Evolutionary conservation across 1,139 yeast species (phyloP).

Genomic region (Blastobotrys petasosporus): DNA sequence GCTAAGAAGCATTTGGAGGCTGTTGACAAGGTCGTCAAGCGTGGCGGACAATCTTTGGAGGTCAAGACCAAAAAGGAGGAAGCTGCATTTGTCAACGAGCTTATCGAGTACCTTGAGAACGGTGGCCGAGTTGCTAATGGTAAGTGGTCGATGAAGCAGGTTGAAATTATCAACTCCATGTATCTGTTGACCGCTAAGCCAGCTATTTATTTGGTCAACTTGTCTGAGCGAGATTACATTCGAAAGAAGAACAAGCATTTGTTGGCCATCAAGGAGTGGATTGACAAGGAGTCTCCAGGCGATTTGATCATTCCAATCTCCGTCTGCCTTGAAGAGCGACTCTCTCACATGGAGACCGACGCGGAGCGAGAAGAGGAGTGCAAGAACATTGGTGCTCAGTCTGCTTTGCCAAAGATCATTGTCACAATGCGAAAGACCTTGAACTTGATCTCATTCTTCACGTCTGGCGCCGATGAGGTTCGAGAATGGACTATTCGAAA

Average conservation of each 20-base stretch:
- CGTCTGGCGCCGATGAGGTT: slow-evolving; percentile 86
- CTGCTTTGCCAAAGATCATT: slow-evolving; percentile 81
- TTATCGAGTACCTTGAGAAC: slow-evolving; percentile 67
- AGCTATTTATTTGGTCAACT: slow-evolving; percentile 87
- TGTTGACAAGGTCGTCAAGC: slow-evolving; percentile 69
- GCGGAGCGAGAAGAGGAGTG: slow-evolving; percentile 91
- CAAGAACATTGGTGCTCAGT: slow-evolving; percentile 74
- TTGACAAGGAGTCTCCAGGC: slow-evolving; percentile 89
- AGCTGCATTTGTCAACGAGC: slow-evolving; percentile 69
- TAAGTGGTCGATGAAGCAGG: slow-evolving; percentile 83
- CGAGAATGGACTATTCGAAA: slow-evolving; percentile 86
- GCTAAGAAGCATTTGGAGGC: slow-evolving; percentile 85
- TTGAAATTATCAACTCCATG: slow-evolving; percentile 83
- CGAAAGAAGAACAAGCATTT: slow-evolving; percentile 98
- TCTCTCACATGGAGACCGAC: slow-evolving; percentile 80
- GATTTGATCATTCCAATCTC: slow-evolving; percentile 92
- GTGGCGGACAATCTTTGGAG: slow-evolving; percentile 95
- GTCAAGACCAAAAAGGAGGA: slow-evolving; percentile 94
- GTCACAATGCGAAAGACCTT: slow-evolving; percentile 60
- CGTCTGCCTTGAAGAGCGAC: slow-evolving; percentile 87
- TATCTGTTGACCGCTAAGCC: slow-evolving; percentile 85
- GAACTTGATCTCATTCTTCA: slow-evolving; percentile 75
- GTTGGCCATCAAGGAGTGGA: slow-evolving; percentile 91
- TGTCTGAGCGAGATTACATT: slow-evolving; percentile 88
- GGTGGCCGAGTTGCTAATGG: slow-evolving; percentile 93